These are phyloP conservation scores for Trichodelitschia bisporula DNA, from an alignment of 495 filamentous ascomycete species.

Conservation along the genomic window DNA sequence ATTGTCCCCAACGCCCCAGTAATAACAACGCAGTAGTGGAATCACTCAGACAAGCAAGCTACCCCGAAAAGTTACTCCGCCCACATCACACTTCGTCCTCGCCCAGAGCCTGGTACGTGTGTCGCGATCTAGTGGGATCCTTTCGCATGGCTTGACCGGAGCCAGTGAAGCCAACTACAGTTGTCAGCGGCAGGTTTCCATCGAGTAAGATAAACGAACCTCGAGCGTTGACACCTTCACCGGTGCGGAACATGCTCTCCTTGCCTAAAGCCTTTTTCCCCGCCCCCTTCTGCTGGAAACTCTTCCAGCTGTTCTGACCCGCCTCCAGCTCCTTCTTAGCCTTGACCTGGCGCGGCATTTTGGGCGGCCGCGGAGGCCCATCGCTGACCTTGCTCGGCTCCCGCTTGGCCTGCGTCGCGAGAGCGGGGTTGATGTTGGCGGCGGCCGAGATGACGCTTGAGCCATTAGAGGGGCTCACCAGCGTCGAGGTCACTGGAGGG, in stretches of 20 bases:
- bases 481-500: slow-evolving; percentile 26
- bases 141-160: slow-evolving; percentile 89
- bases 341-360: slow-evolving; percentile 61
- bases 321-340: slow-evolving; percentile 72
- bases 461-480: slow-evolving; percentile 1
- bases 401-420: slow-evolving; percentile 43
- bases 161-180: slow-evolving; percentile 79
- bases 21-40: no score
- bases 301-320: slow-evolving; percentile 85
- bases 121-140: slow-evolving; percentile 56
- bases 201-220: slow-evolving; percentile 26
- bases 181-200: slow-evolving; percentile 11
- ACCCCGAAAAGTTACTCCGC: no score
- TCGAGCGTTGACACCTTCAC: slow-evolving; percentile 61
- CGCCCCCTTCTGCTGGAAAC: slow-evolving; percentile 63
- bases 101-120: slow-evolving; percentile 63
- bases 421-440: slow-evolving; percentile 56
- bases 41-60: no score
- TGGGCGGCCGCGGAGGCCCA: slow-evolving; percentile 36
- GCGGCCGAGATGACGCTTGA: slow-evolving; percentile 59
- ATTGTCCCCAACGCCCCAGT: no score
- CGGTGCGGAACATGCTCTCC: slow-evolving; percentile 93
- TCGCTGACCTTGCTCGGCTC: slow-evolving; percentile 35
- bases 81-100: slow-evolving; percentile 43
- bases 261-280: slow-evolving; percentile 50